Conservation (phyloP, 805 yeast genomes). For the Saccharomycopsis fodiens region DNA sequence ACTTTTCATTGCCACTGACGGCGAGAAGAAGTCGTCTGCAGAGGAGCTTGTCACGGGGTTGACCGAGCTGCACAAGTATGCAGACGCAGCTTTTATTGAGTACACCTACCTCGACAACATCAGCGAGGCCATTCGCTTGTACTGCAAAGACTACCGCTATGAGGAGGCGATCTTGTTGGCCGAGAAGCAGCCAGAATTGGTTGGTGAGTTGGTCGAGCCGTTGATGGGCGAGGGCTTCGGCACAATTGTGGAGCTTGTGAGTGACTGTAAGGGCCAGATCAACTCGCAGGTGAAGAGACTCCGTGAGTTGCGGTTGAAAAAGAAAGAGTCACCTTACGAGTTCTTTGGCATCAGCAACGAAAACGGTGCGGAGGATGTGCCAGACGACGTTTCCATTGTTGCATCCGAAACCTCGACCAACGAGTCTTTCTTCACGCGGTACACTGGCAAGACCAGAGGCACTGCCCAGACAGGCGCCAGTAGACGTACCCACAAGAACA, state of each 20-base stretch:
- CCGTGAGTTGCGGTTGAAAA: constrained; percentile 78
- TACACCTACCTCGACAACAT: constrained; percentile 51
- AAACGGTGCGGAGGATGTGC: constrained; percentile 50
- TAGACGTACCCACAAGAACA: constrained; percentile 84
- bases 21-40: constrained; percentile 39
- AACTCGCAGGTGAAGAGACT: constrained; percentile 76
- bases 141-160: constrained; percentile 67
- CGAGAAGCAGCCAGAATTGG: constrained; percentile 31
- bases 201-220: constrained; percentile 51
- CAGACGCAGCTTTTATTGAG: constrained; percentile 76
- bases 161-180: constrained; percentile 66
- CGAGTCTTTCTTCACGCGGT: constrained; percentile 89
- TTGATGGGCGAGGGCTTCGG: constrained; percentile 86
- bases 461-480: constrained; percentile 97
- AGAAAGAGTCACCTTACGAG: constrained; percentile 74
- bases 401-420: constrained; percentile 90
- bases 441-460: constrained; percentile 92
- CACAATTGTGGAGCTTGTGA: constrained; percentile 73
- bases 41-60: constrained; percentile 53
- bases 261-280: constrained; percentile 88
- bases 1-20: constrained; percentile 44
- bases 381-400: constrained; percentile 92
- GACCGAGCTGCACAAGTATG: constrained; percentile 61
- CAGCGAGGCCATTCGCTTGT: constrained; percentile 54
- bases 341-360: constrained; percentile 50